Evolutionary conservation across 164 flowering plant genomes (phyloP), one percentile per base, ranked within the genome.

Genomic region (Litsea cubeba): DNA sequence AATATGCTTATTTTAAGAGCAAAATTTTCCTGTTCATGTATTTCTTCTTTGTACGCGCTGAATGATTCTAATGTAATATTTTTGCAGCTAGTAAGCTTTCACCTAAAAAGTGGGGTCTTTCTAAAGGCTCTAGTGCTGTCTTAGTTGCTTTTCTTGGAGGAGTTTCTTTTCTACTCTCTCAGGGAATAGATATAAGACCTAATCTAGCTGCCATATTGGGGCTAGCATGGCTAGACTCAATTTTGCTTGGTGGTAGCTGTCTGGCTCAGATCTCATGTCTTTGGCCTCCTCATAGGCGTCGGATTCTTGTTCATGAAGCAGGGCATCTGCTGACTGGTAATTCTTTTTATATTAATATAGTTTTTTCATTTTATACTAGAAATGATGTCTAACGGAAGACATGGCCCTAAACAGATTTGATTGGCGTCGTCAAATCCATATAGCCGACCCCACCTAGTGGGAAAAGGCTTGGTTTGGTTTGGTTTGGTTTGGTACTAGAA

Each of bases 51-150:
- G 28, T 26, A 1, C n/a, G 46, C 2, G 11, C 46, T 40, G 46
- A 40, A 40, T 40, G 46, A 40, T 8, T 40, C 8, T 40, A 40
- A 40, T 40, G 46, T 40, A 40, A 40, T 40, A 40, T 40, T 69
- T 50, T 79, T 71, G 63, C 85, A 95, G 97, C 76, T 20, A 75
- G 93, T 70, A 93, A 89, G 79, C 84, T 95, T 75, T 81, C 99
- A 65, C 99, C 99, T 18, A 95, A 95, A 82, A 95, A 95, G 81
- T 95, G 99, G 99, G 99, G 99, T 72, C 85, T 91, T 75, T 87
- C 95, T 72, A 91, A 90, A 77, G 81, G 81, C 78, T 90, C 99
- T 65, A 79, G 85, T 40, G 71, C 83, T 70, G 81, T 77, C 62
- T 76, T 91, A 76, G 77, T 79, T 77, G 84, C 86, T 79, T 87